Percentiles rank a stretch among this genome's conserved stretches.
These are phyloP conservation scores for Elaeis guineensis DNA, from an alignment of 176 grass and related monocot genomes.

Conservation along the genomic window DNA sequence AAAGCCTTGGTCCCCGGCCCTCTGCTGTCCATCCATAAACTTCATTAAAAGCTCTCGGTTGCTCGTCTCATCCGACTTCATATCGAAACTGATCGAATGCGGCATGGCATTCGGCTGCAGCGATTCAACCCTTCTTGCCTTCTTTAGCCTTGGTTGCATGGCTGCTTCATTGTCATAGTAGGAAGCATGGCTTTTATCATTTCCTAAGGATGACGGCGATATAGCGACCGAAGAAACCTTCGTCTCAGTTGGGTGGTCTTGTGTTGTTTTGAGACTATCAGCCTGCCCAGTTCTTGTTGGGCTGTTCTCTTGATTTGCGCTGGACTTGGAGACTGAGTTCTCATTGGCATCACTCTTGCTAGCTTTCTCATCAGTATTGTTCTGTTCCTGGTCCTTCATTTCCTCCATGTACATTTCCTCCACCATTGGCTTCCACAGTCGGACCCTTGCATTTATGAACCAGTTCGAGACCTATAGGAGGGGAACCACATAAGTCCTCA, in stretches of 20 bases:
- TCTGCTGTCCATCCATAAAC: slow-evolving; percentile 70
- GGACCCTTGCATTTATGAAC: slow-evolving; percentile 97
- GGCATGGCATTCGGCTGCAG: slow-evolving; percentile 5
- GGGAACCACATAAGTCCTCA: too few species aligned
- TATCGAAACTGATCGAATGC: slow-evolving; percentile 1
- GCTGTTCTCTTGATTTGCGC: neutral
- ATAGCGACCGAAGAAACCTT: neutral
- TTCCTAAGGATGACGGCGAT: neutral
- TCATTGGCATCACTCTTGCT: too few species aligned
- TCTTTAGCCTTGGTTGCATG: slow-evolving; percentile 44
- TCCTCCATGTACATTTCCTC: slow-evolving; percentile 99
- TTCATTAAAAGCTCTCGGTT: slow-evolving; percentile 89
- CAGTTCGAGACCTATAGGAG: slow-evolving; percentile 75
- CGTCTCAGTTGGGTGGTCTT: neutral
- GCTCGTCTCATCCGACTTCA: slow-evolving; percentile 51
- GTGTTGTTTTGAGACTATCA: neutral
- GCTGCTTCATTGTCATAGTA: neutral
- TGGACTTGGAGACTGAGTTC: slow-evolving; percentile 14
- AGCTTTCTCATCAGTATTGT: neutral
- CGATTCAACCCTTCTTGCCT: slow-evolving; percentile 34
- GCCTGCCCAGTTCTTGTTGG: neutral
- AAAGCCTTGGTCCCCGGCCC: slow-evolving; percentile 12
- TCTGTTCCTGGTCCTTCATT: slow-evolving; percentile 62
- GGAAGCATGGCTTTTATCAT: neutral
- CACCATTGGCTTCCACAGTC: slow-evolving; percentile 99